A percentile compares a stretch with the other conserved stretches of the same genome.
Conservation (phyloP, 495 filamentous ascomycete genomes). For the Penicillium silybi region DNA sequence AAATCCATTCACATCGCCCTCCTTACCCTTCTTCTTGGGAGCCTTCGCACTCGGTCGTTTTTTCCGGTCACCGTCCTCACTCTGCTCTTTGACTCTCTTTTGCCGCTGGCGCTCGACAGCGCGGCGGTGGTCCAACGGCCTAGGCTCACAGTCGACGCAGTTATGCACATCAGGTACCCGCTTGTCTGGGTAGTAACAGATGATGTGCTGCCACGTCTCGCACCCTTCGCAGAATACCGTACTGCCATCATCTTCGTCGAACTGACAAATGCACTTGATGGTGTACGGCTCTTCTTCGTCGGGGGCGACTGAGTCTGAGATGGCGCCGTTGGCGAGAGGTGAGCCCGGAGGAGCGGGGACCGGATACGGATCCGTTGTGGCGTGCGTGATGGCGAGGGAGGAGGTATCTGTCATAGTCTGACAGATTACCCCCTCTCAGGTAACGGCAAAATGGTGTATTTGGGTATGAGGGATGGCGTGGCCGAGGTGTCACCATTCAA, state of each 20-base stretch:
- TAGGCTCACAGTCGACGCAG: slow-evolving; percentile 81
- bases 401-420: slow-evolving; percentile 94
- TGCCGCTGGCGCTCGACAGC: slow-evolving; percentile 70
- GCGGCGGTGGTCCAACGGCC: slow-evolving; percentile 62
- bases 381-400: slow-evolving; percentile 57
- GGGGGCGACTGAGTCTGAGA: slow-evolving; percentile 49
- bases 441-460: slow-evolving; percentile 23
- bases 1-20: slow-evolving; percentile 38
- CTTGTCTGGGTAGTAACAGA: slow-evolving; percentile 82
- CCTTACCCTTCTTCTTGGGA: slow-evolving; percentile 70
- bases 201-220: slow-evolving; percentile 96
- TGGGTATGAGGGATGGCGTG: slow-evolving; percentile 17
- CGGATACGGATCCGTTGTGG: slow-evolving; percentile 61
- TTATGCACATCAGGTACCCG: slow-evolving; percentile 78
- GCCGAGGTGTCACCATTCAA: slow-evolving; percentile 29
- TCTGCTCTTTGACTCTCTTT: slow-evolving; percentile 55
- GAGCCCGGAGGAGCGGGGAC: slow-evolving; percentile 53
- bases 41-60: slow-evolving; percentile 68
- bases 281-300: slow-evolving; percentile 87
- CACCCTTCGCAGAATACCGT: slow-evolving; percentile 95
- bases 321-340: slow-evolving; percentile 53
- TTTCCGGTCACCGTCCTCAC: slow-evolving; percentile 56
- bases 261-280: slow-evolving; percentile 97
- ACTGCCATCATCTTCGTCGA: slow-evolving; percentile 89
- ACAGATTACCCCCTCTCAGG: slow-evolving; percentile 57